A percentile compares a stretch with the other conserved stretches of the same genome.
Evolutionary conservation across 1,284 basidiomycete genomes (phyloP).

Genomic region (Sphaerobolus stellatus): DNA sequence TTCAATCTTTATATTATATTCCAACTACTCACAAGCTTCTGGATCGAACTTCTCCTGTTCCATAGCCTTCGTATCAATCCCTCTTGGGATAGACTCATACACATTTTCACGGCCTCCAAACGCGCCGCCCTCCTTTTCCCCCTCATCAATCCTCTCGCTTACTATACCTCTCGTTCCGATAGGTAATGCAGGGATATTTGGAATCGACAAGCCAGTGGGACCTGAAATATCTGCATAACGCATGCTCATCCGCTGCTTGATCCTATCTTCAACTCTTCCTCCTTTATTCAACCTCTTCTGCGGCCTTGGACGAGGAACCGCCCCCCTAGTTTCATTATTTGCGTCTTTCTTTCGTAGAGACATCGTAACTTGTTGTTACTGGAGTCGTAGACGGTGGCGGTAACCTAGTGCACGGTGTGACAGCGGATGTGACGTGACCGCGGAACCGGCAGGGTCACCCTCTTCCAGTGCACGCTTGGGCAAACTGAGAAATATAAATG

Average conservation of each 20-base stretch:
- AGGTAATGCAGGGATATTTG: slow-evolving; percentile 61
- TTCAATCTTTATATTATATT: neutral
- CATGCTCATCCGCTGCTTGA: slow-evolving; percentile 91
- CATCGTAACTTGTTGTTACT: too few species aligned
- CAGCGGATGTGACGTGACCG: too few species aligned
- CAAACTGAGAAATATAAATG: too few species aligned
- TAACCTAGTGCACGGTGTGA: too few species aligned
- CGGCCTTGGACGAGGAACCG: neutral
- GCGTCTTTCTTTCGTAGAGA: slow-evolving; percentile 10
- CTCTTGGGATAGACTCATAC: slow-evolving; percentile 44
- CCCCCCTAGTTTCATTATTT: neutral
- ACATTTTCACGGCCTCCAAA: slow-evolving; percentile 40
- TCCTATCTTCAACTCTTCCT: slow-evolving; percentile 81
- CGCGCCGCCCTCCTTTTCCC: slow-evolving; percentile 42
- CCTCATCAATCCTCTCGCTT: slow-evolving; percentile 19
- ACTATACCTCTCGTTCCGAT: slow-evolving; percentile 34
- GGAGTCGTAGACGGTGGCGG: too few species aligned
- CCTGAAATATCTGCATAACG: slow-evolving; percentile 81
- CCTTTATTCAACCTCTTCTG: slow-evolving; percentile 1
- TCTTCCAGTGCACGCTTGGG: too few species aligned
- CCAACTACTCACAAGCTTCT: slow-evolving; percentile 64
- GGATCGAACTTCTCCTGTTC: slow-evolving; percentile 79
- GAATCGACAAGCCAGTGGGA: slow-evolving; percentile 51
- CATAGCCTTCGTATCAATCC: slow-evolving; percentile 62
- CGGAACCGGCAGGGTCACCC: too few species aligned